Conservation (phyloP, 371 early-diverging fungal species). For the Mucor velutinosus region DNA sequence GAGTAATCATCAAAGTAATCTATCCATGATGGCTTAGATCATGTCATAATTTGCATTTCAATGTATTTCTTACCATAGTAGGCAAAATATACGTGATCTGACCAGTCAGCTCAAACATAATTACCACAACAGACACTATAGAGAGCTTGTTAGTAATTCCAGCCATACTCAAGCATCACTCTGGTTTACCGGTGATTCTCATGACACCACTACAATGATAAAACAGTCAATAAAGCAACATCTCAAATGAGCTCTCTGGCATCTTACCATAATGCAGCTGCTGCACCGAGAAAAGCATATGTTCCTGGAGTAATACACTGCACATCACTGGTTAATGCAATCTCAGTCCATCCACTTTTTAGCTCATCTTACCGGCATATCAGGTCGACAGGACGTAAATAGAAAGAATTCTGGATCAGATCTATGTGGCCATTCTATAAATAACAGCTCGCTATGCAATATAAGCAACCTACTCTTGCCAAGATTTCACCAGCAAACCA, state of each 20-base stretch:
- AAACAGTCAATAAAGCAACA: not conserved
- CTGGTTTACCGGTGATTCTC: conserved; percentile 58
- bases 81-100: conserved; percentile 91
- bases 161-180: not conserved
- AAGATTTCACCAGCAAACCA: conserved; percentile 78
- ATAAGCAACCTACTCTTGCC: conserved; percentile 41
- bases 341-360: not conserved
- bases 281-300: conserved; percentile 96
- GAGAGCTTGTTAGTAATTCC: not conserved
- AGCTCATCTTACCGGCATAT: conserved; percentile 57
- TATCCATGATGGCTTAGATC: conserved; percentile 5
- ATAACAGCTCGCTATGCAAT: not conserved
- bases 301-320: conserved; percentile 92
- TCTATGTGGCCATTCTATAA: conserved; percentile 21
- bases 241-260: not conserved
- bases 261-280: conserved; percentile 81
- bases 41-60: not conserved
- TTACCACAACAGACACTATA: conserved; percentile 83
- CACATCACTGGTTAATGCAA: not conserved
- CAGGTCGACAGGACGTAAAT: conserved; percentile 79
- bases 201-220: conserved; percentile 58
- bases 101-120: conserved; percentile 98
- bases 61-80: conserved; percentile 70
- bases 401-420: conserved; percentile 69
- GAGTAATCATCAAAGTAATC: conserved; percentile 88